Percentiles rank a stretch among this genome's conserved stretches.
phyloP scores from a whole-genome alignment of 768 basidiomycete genomes.

The Chalciporus chontae region DNA sequence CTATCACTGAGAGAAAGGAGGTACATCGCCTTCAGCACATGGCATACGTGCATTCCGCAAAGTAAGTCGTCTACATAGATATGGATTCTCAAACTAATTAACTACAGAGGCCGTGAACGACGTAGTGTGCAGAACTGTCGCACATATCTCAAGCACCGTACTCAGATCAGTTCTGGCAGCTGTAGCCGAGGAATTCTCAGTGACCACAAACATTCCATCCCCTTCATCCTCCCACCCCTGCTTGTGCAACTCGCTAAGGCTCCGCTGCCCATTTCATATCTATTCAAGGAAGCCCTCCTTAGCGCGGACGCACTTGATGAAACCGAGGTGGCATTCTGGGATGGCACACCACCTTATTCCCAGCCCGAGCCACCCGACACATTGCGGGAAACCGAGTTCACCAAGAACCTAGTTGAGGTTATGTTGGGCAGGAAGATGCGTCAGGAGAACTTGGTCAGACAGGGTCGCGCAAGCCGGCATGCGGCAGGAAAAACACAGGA shows the following conservation, averaged over 20 bases:
- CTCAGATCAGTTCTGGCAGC: neutral
- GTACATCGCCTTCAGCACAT: neutral
- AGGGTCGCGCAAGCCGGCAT: neutral
- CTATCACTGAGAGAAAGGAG: neutral
- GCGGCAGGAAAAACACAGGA: neutral
- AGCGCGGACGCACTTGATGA: neutral
- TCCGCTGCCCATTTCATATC: neutral
- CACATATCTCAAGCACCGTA: neutral
- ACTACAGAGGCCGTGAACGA: neutral
- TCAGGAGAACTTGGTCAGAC: neutral
- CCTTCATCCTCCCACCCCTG: neutral
- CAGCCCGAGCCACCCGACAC: slow-evolving; percentile 1
- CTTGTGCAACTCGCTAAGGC: neutral
- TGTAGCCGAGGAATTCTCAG: neutral
- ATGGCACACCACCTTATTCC: neutral
- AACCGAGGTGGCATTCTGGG: neutral
- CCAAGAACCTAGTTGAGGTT: slow-evolving; percentile 1
- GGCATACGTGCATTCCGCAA: neutral
- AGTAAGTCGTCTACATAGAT: neutral
- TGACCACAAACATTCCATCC: neutral
- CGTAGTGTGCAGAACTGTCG: neutral
- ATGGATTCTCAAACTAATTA: neutral
- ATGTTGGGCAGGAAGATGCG: neutral
- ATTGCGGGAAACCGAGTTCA: neutral
- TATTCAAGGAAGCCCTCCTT: neutral